phyloP scores from a whole-genome alignment of 1,139 yeast genomes.

The Hyphopichia wangnamkhiaoensis region DNA sequence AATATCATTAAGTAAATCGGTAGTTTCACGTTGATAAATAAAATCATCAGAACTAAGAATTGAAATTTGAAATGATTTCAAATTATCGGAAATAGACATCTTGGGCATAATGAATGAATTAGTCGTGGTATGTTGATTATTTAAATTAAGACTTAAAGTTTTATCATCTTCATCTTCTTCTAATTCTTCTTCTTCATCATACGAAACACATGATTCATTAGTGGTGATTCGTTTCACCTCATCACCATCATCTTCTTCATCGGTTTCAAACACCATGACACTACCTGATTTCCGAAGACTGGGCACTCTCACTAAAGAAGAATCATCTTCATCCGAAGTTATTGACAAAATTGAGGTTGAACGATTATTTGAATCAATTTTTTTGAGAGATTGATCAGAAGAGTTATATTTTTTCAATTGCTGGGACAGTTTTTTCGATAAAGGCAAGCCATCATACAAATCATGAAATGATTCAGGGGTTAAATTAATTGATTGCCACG shows the following conservation, averaged over 20 bases:
- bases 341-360: slow-evolving; percentile 23
- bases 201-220: slow-evolving; percentile 4
- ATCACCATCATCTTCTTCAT: slow-evolving; percentile 36
- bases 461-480: slow-evolving; percentile 4
- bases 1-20: slow-evolving; percentile 20
- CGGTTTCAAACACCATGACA: slow-evolving; percentile 45
- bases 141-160: slow-evolving; percentile 5
- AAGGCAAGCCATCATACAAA: slow-evolving; percentile 1
- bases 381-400: slow-evolving; percentile 6
- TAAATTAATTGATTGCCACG: slow-evolving; percentile 6
- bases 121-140: background rate
- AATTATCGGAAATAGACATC: slow-evolving; percentile 24
- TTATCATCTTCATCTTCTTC: slow-evolving; percentile 13
- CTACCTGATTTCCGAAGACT: slow-evolving; percentile 11
- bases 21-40: slow-evolving; percentile 20
- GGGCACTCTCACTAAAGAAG: slow-evolving; percentile 16
- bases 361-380: slow-evolving; percentile 3
- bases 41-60: slow-evolving; percentile 20
- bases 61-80: slow-evolving; percentile 15
- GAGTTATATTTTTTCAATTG: slow-evolving; percentile 1
- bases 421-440: slow-evolving; percentile 1
- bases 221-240: slow-evolving; percentile 1
- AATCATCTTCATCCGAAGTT: slow-evolving; percentile 27
- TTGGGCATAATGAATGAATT: slow-evolving; percentile 43
- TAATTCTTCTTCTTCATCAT: slow-evolving; percentile 14